Evolutionary conservation across 2,329 filamentous ascomycete genomes (phyloP).

Genomic region (Coniella vitis): DNA sequence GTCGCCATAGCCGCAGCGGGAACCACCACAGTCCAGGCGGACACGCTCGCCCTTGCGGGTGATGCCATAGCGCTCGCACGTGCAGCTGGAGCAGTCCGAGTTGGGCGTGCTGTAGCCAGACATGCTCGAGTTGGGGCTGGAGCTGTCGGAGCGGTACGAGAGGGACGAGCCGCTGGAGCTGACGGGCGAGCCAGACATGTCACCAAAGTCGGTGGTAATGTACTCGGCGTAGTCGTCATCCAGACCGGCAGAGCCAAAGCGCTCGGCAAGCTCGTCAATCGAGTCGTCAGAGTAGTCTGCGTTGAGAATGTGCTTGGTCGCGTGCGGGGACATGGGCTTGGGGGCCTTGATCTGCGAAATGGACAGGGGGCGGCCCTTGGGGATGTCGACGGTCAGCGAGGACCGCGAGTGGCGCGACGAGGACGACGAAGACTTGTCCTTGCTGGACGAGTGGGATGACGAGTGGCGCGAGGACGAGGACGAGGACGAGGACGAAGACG

Average conservation of each 20-base stretch:
- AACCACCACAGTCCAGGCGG: conserved; percentile 91
- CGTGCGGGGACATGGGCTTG: conserved; percentile 81
- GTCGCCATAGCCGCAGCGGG: conserved; percentile 76
- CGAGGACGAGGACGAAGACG: conserved; percentile 32
- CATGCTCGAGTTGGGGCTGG: conserved; percentile 64
- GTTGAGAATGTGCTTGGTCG: conserved; percentile 80
- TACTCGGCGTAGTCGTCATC: conserved; percentile 52
- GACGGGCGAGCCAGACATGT: conserved; percentile 46
- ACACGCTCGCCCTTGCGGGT: conserved; percentile 87
- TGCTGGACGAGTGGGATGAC: conserved; percentile 17
- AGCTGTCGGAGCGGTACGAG: conserved; percentile 67
- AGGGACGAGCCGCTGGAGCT: conserved; percentile 56
- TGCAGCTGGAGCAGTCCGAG: conserved; percentile 74
- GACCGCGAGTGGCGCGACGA: conserved; percentile 36
- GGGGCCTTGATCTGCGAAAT: conserved; percentile 85
- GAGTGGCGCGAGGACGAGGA: conserved; percentile 31
- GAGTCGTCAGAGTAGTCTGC: conserved; percentile 69
- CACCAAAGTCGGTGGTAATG: conserved; percentile 47
- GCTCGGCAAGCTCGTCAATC: conserved; percentile 72
- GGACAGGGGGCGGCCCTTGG: conserved; percentile 83
- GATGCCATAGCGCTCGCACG: conserved; percentile 94
- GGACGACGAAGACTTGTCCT: conserved; percentile 28
- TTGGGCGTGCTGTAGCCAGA: conserved; percentile 73
- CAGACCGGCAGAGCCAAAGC: conserved; percentile 59
- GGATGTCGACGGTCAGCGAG: conserved; percentile 58